Evolutionary conservation across 2,329 filamentous ascomycete genomes (phyloP).

Genomic region (Cladophialophora chaetospira): DNA sequence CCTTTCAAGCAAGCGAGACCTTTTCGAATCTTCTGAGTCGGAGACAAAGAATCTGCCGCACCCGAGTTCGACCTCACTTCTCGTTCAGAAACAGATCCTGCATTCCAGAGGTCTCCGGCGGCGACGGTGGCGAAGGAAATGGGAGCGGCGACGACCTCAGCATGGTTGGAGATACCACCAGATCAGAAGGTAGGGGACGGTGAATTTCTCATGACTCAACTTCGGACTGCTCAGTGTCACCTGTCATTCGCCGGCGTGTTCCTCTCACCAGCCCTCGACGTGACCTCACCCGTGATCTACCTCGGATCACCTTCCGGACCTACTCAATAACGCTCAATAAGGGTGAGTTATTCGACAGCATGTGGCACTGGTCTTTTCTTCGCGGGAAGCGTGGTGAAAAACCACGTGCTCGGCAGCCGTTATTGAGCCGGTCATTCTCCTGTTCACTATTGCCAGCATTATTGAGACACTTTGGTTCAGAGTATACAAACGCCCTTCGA

Average conservation of each 20-base stretch:
- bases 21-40: too few species aligned
- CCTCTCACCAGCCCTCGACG: not conserved
- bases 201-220: too few species aligned
- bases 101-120: too few species aligned
- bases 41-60: too few species aligned
- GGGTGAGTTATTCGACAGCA: not conserved
- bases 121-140: too few species aligned
- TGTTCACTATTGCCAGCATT: not conserved
- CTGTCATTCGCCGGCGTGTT: not conserved
- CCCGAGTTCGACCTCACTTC: too few species aligned
- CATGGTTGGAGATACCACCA: too few species aligned
- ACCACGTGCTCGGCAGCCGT: conserved; percentile 1
- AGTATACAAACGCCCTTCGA: conserved; percentile 6
- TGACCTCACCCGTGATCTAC: not conserved
- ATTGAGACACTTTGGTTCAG: conserved; percentile 10
- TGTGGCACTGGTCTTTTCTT: not conserved
- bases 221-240: too few species aligned
- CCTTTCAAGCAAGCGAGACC: too few species aligned
- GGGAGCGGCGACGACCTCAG: too few species aligned
- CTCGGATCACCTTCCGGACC: not conserved
- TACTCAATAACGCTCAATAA: not conserved
- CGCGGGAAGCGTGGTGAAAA: not conserved
- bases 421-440: conserved; percentile 16
- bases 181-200: too few species aligned
- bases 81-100: too few species aligned